Percentiles rank a stretch among this genome's conserved stretches.
These are phyloP conservation scores for Polygonum aviculare DNA, from an alignment of 148 eudicot species.

Conservation along the genomic window DNA sequence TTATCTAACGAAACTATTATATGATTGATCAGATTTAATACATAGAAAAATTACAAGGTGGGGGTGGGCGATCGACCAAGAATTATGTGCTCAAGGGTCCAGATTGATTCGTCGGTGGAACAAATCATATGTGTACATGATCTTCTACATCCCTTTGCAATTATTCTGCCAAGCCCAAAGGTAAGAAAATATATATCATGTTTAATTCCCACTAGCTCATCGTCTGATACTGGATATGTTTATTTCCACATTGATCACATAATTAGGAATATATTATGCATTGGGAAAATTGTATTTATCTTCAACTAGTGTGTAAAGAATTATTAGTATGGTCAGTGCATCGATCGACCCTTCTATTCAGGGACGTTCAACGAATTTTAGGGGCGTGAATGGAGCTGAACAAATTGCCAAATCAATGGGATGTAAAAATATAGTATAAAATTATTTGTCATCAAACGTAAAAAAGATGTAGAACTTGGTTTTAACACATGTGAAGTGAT, in stretches of 20 bases:
- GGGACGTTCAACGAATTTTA: too few species aligned
- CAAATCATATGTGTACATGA: neutral
- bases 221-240: neutral
- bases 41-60: neutral
- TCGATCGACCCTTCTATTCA: too few species aligned
- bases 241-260: neutral
- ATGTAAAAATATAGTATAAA: too few species aligned
- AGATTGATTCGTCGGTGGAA: conserved; percentile 15
- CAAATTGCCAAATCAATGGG: too few species aligned
- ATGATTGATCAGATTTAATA: neutral
- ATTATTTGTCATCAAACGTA: too few species aligned
- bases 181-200: neutral
- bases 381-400: too few species aligned
- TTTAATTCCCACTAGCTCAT: neutral
- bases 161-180: neutral
- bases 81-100: conserved; percentile 11
- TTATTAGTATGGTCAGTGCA: too few species aligned
- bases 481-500: too few species aligned
- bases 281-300: too few species aligned
- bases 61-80: neutral
- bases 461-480: too few species aligned
- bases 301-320: too few species aligned
- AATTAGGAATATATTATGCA: too few species aligned
- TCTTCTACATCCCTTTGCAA: conserved; percentile 3
- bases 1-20: neutral